Conservation (phyloP, 2,329 filamentous ascomycete species). For the Exophiala sp. region DNA sequence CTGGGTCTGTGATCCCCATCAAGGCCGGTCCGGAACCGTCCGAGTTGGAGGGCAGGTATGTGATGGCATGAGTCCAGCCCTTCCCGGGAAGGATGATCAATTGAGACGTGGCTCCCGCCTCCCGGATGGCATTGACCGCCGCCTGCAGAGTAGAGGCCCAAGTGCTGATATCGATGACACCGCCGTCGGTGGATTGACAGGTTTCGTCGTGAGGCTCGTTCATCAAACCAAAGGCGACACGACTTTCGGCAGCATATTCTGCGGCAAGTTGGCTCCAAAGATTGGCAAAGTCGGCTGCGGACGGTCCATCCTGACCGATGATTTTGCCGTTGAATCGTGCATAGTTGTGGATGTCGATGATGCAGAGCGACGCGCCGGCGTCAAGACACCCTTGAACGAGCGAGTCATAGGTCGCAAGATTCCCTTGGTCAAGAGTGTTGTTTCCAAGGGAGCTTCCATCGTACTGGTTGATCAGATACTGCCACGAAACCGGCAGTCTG, state of each 20-base stretch:
- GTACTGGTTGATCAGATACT: constrained; percentile 52
- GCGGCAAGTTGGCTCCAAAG: constrained; percentile 55
- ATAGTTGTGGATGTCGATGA: constrained; percentile 47
- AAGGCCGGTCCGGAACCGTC: constrained; percentile 50
- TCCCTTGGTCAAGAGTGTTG: constrained; percentile 31
- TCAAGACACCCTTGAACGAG: constrained; percentile 53
- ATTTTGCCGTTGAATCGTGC: constrained; percentile 57
- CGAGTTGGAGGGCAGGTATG: constrained; percentile 38
- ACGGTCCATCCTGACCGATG: constrained; percentile 60
- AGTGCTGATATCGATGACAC: constrained; percentile 44
- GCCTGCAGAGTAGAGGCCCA: constrained; percentile 59
- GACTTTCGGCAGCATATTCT: constrained; percentile 51
- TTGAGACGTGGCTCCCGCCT: constrained; percentile 57
- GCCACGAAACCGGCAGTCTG: constrained; percentile 55
- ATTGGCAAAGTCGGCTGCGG: constrained; percentile 52
- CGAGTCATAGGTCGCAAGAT: constrained; percentile 49
- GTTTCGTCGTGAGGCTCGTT: constrained; percentile 58
- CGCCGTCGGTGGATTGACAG: constrained; percentile 9
- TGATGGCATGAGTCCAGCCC: constrained; percentile 50
- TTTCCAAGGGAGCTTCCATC: constrained; percentile 47
- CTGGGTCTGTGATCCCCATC: constrained; percentile 52
- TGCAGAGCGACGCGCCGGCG: constrained; percentile 51
- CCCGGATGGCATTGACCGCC: constrained; percentile 59
- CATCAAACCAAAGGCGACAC: constrained; percentile 61
- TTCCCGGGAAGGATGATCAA: constrained; percentile 58